Base-by-base conservation (phyloP, 1,139 yeast genomes). In the Yarrowia galli region DNA sequence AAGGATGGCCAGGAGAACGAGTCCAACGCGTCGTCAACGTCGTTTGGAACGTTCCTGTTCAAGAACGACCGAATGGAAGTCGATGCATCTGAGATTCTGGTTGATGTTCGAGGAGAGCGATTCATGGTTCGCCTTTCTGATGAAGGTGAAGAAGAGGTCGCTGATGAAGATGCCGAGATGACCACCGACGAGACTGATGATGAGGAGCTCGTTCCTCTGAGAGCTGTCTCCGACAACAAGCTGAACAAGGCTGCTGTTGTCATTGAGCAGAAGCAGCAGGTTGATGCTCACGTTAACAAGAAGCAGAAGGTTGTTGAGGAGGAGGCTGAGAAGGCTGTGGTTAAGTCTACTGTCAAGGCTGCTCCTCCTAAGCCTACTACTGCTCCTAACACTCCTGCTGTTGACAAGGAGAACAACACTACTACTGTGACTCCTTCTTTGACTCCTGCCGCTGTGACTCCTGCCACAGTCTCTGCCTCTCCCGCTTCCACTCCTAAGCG, bases 101-200 rank as follows among this genome's bases (percentile, higher is more conserved):
- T 61, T 3, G 66, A 61, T 13, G 56, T 61, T 10, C 22, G 66
- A 36, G 66, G 66, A 2, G 66, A 61, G 38, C 66, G 66, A 25
- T 61, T 61, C 36, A 35, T 61, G 46, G 35, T 61, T 16, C 56
- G 66, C 3, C 23, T 61, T 15, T 32, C 51, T 2, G 65, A 61
- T 8, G 66, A 61, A 13, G 46, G 49, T 3, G 66, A 61, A 9
- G 66, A 61, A 9, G 38, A 48, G 23, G 36, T 16, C 12, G 49
- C 40, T 13, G 46, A 46, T 18, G 53, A 43, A 1, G 65, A 60
- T 16, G 66, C 66, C 8, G 66, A 61, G 10, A 61, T 61, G 66
- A 48, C 64, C 28, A 58, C 54, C 15, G 66, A 61, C 28, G 66
- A 46, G 46, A 61, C 66, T 10, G 66, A 61, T 23, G 66, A 61